These are phyloP conservation scores for Phialocephala subalpina DNA, from an alignment of 2,329 filamentous ascomycete species.

Conservation along the genomic window DNA sequence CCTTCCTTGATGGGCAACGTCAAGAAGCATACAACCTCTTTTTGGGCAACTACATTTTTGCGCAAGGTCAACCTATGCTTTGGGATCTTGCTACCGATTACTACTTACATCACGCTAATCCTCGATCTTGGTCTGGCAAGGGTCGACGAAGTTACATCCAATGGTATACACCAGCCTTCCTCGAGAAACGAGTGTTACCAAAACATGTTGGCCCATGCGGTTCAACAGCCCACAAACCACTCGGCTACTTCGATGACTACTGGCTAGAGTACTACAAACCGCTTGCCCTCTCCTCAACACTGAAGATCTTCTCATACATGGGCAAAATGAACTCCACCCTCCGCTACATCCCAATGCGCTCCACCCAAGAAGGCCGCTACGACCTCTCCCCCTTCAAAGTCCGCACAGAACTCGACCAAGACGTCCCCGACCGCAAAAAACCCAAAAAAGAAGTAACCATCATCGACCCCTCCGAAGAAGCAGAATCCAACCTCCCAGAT, in stretches of 20 bases:
- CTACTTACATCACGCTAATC: slow-evolving; percentile 91
- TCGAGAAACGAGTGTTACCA: slow-evolving; percentile 63
- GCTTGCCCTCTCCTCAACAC: slow-evolving; percentile 84
- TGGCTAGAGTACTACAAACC: slow-evolving; percentile 98
- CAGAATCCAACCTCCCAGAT: slow-evolving; percentile 42
- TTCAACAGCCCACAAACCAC: slow-evolving; percentile 33
- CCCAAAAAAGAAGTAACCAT: slow-evolving; percentile 75
- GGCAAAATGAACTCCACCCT: slow-evolving; percentile 86
- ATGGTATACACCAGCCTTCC: slow-evolving; percentile 82
- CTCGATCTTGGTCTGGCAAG: slow-evolving; percentile 73
- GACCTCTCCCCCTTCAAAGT: slow-evolving; percentile 90
- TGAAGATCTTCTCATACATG: slow-evolving; percentile 86
- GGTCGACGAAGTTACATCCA: slow-evolving; percentile 78
- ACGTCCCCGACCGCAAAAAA: slow-evolving; percentile 67
- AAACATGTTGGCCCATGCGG: slow-evolving; percentile 32
- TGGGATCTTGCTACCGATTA: slow-evolving; percentile 97
- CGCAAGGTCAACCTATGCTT: slow-evolving; percentile 88
- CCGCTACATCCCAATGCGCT: slow-evolving; percentile 80
- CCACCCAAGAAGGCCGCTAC: slow-evolving; percentile 75
- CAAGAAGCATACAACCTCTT: slow-evolving; percentile 99
- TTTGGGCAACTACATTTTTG: slow-evolving; percentile 92
- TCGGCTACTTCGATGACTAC: slow-evolving; percentile 82
- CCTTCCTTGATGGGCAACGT: slow-evolving; percentile 95
- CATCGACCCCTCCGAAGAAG: slow-evolving; percentile 63
- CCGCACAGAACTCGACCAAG: slow-evolving; percentile 69